Conservation (phyloP, 2,329 filamentous ascomycete genomes). For the Talaromyces sp. region DNA sequence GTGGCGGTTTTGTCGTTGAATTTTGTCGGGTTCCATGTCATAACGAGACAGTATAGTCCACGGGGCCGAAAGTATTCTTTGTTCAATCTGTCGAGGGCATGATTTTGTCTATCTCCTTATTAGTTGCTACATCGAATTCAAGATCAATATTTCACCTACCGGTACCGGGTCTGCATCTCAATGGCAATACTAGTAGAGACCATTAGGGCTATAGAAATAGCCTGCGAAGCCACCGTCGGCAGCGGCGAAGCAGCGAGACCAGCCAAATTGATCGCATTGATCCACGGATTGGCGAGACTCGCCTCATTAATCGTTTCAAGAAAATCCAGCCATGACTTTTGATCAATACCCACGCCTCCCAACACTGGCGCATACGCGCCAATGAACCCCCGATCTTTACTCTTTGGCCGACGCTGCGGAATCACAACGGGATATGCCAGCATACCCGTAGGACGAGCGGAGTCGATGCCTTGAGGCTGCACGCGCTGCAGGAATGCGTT, state of each 20-base stretch:
- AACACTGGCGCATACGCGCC: conserved; percentile 35
- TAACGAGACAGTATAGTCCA: conserved; percentile 50
- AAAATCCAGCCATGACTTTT: conserved; percentile 33
- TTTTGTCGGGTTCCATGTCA: conserved; percentile 37
- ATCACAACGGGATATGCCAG: conserved; percentile 28
- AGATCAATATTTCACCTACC: background rate
- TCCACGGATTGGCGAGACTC: conserved; percentile 8
- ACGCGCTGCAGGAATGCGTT: conserved; percentile 9
- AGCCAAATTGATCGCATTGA: conserved; percentile 9
- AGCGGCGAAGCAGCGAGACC: background rate
- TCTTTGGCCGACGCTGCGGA: conserved; percentile 32
- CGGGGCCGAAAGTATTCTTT: conserved; percentile 51
- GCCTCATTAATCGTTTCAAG: conserved; percentile 22
- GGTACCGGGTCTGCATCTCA: conserved; percentile 16
- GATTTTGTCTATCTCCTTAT: conserved; percentile 35
- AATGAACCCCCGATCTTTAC: conserved; percentile 33
- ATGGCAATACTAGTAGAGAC: conserved; percentile 3
- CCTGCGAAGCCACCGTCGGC: background rate
- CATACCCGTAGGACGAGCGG: background rate
- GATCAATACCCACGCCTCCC: conserved; percentile 26
- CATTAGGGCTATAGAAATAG: conserved; percentile 6
- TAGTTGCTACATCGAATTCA: background rate
- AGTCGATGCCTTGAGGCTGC: background rate
- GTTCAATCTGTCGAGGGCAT: conserved; percentile 53
- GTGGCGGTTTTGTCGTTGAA: background rate